These are phyloP conservation scores for Trypanosoma lewisi DNA, from an alignment of 208 protist species.

Conservation along the genomic window DNA sequence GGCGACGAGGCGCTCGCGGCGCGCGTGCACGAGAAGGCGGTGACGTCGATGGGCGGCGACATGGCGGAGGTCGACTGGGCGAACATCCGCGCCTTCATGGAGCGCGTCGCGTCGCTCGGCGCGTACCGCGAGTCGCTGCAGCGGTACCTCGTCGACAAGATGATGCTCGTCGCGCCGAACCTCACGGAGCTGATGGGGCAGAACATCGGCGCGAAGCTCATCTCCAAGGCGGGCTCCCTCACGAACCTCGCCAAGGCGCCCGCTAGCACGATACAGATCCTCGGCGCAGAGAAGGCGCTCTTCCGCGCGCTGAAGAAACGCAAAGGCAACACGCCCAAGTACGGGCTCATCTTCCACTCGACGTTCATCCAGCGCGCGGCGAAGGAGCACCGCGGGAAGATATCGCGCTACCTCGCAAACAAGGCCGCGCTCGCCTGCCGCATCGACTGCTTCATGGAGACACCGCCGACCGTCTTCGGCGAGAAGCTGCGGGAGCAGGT, in stretches of 20 bases:
- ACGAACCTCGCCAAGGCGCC: constrained; percentile 99
- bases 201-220: constrained; percentile 97
- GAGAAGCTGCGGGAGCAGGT: constrained; percentile 97
- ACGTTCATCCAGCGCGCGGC: constrained; percentile 96
- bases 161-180: constrained; percentile 97
- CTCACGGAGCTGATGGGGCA: constrained; percentile 98
- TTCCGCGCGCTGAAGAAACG: constrained; percentile 99
- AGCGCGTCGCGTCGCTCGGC: constrained; percentile 92
- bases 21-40: constrained; percentile 90
- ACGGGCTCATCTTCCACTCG: constrained; percentile 99
- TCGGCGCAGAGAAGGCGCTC: constrained; percentile 99
- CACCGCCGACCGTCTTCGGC: constrained; percentile 91
- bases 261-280: constrained; percentile 99
- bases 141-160: constrained; percentile 97
- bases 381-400: constrained; percentile 98
- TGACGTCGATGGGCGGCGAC: constrained; percentile 96
- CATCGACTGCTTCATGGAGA: constrained; percentile 96
- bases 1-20: constrained; percentile 78
- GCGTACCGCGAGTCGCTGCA: constrained; percentile 91
- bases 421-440: constrained; percentile 97
- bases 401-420: constrained; percentile 98
- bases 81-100: constrained; percentile 94
- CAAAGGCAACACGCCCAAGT: constrained; percentile 99
- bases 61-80: constrained; percentile 96
- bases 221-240: constrained; percentile 97